These are phyloP conservation scores for Nitzschia putrida DNA, from an alignment of 108 stramenopile genomes.

Conservation along the genomic window DNA sequence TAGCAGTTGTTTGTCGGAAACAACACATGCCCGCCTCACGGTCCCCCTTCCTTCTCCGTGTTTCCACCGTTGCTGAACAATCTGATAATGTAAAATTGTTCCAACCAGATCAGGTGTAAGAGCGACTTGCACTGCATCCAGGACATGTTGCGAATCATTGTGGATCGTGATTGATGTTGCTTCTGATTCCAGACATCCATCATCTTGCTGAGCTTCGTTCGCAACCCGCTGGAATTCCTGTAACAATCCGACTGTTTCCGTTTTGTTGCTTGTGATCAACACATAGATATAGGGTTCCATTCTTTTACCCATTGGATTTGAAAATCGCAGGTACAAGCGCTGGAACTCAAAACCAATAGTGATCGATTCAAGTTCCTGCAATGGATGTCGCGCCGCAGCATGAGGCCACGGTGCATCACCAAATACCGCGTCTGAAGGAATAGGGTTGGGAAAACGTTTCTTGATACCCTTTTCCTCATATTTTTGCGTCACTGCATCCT, in stretches of 20 bases:
- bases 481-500: slow-evolving; percentile 48
- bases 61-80: slow-evolving; percentile 80
- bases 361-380: slow-evolving; percentile 57
- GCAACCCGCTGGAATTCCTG: slow-evolving; percentile 64
- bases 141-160: slow-evolving; percentile 75
- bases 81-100: slow-evolving; percentile 76
- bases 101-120: slow-evolving; percentile 55
- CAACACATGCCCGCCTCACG: slow-evolving; percentile 65
- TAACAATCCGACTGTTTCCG: slow-evolving; percentile 58
- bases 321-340: slow-evolving; percentile 69
- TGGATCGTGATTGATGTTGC: slow-evolving; percentile 52
- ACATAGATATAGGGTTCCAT: slow-evolving; percentile 70
- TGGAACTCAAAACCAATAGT: slow-evolving; percentile 88
- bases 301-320: slow-evolving; percentile 29
- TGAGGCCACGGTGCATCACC: slow-evolving; percentile 76
- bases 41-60: slow-evolving; percentile 62
- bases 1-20: slow-evolving; percentile 73
- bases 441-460: slow-evolving; percentile 62
- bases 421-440: slow-evolving; percentile 57
- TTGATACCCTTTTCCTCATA: slow-evolving; percentile 36
- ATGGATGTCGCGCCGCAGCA: slow-evolving; percentile 68
- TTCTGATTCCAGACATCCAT: neutral
- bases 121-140: slow-evolving; percentile 59
- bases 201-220: slow-evolving; percentile 38
- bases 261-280: slow-evolving; percentile 71